Conservation (phyloP, 2,329 filamentous ascomycete species). For the Colletotrichum brevisporum region DNA sequence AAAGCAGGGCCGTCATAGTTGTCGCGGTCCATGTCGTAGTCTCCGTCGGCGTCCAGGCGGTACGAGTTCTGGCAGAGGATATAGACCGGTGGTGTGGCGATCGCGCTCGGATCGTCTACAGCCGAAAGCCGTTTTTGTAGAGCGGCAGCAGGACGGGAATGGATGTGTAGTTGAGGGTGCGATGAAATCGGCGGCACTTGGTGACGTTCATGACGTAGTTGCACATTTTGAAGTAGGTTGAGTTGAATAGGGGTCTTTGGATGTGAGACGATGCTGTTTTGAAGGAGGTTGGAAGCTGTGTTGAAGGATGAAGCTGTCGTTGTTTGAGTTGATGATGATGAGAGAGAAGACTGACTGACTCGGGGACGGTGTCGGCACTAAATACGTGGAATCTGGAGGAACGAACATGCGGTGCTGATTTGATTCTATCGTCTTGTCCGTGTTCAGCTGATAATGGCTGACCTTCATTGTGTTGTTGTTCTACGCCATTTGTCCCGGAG, state of each 20-base stretch:
- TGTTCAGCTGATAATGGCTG: too few relatives aligned
- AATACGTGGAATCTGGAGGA: background rate
- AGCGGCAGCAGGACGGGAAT: too few relatives aligned
- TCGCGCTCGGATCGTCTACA: constrained; percentile 25
- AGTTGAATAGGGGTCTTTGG: background rate
- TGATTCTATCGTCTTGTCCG: too few relatives aligned
- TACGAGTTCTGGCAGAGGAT: constrained; percentile 31
- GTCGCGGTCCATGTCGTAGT: constrained; percentile 68
- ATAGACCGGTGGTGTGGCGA: constrained; percentile 18
- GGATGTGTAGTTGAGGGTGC: too few relatives aligned
- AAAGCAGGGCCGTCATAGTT: constrained; percentile 47
- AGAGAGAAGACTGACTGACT: background rate
- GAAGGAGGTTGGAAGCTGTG: background rate
- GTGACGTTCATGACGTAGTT: constrained; percentile 36
- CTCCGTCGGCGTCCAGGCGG: constrained; percentile 67
- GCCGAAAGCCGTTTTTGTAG: constrained; percentile 21
- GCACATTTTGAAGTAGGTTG: constrained; percentile 19
- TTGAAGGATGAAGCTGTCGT: background rate
- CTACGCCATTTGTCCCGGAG: too few relatives aligned
- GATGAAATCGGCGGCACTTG: constrained; percentile 35
- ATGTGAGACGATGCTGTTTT: background rate
- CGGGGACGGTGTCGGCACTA: background rate
- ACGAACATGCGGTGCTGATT: too few relatives aligned
- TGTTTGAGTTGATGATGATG: background rate
- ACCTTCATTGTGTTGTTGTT: too few relatives aligned